Conservation (phyloP, 305 asterid species). For the Fraxinus nigra region DNA sequence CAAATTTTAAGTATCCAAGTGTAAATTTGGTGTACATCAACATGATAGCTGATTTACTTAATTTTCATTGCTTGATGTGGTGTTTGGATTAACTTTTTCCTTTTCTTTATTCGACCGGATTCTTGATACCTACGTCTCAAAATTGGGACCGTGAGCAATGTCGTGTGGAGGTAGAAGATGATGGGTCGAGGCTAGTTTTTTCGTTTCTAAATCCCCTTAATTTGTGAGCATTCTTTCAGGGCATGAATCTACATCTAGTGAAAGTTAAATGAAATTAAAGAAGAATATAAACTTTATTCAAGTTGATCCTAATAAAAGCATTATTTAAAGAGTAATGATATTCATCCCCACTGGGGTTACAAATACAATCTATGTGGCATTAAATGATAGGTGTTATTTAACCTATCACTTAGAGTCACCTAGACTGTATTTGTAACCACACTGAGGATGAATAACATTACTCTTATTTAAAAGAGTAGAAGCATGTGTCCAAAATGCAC, state of each 20-base stretch:
- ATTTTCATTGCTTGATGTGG: neutral
- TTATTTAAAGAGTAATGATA: no score
- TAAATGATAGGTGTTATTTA: no score
- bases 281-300: neutral
- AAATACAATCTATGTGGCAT: no score
- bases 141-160: neutral
- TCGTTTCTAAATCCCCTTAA: neutral
- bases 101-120: neutral
- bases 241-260: neutral
- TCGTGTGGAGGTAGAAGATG: neutral
- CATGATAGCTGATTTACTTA: neutral
- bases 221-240: neutral
- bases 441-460: no score
- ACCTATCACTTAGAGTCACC: no score
- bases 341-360: no score
- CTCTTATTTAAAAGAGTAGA: neutral
- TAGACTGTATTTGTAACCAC: no score
- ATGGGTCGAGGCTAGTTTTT: neutral
- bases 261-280: neutral
- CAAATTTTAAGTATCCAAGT: neutral
- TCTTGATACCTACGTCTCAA: neutral
- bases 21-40: neutral
- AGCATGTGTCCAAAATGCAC: neutral
- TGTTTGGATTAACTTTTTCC: neutral
- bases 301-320: neutral